Percentiles rank a stretch among this genome's conserved stretches.
Conservation (phyloP, 2,329 filamentous ascomycete species). For the Aspergillus udagawae region DNA sequence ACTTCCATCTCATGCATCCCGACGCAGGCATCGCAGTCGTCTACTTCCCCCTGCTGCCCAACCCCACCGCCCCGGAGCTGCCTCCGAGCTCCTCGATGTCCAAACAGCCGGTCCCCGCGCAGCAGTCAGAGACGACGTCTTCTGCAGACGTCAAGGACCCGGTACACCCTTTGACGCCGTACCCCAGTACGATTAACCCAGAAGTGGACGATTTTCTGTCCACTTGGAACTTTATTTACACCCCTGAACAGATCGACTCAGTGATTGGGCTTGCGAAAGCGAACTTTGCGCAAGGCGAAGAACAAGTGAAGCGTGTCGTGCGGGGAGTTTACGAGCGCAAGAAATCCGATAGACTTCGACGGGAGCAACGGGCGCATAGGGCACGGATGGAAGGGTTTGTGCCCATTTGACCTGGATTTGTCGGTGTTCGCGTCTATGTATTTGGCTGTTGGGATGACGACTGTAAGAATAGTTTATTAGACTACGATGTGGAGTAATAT, state of each 20-base stretch:
- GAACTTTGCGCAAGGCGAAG: constrained; percentile 80
- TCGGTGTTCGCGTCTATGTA: neutral
- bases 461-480: neutral
- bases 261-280: constrained; percentile 77
- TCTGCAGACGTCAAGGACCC: constrained; percentile 16
- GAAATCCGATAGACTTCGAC: constrained; percentile 52
- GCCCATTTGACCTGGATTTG: constrained; percentile 18
- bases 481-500: neutral
- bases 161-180: constrained; percentile 31
- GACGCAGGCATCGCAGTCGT: constrained; percentile 83
- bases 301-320: constrained; percentile 73
- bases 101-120: constrained; percentile 20
- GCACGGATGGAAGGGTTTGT: constrained; percentile 30
- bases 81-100: constrained; percentile 19
- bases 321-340: constrained; percentile 91
- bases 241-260: constrained; percentile 79
- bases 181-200: constrained; percentile 72
- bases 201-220: constrained; percentile 79
- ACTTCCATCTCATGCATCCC: constrained; percentile 68
- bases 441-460: neutral
- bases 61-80: constrained; percentile 49
- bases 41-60: constrained; percentile 85
- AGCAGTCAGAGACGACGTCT: constrained; percentile 16
- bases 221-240: constrained; percentile 98
- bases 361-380: constrained; percentile 24